Base-by-base conservation (phyloP, 257 asterid genomes). In the Solanum clarkiae region DNA sequence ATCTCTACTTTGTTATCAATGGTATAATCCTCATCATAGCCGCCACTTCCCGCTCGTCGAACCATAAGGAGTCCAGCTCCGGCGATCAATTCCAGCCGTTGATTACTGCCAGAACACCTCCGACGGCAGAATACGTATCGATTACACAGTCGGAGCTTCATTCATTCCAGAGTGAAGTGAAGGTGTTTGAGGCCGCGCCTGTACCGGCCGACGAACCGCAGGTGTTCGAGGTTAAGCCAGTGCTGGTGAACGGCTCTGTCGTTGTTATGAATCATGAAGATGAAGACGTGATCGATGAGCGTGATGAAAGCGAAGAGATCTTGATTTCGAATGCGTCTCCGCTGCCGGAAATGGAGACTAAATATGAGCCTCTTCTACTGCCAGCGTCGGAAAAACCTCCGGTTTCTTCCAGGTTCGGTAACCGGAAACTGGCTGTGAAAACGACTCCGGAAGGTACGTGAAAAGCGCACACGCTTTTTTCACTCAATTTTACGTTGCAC, bases 11-110 rank as follows among this genome's bases (percentile, higher is more conserved):
- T 51, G 82, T 94, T 88, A 85, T 93, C 88, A 93, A 95, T 87
- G 93, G 90, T 17, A 95, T 95, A 86, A 93, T 95, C 88, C 85
- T 95, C 82, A 87, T 92, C 42, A 91, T 95, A 83, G 96, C 82
- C 84, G 94, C 91, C 11, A 40, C 96, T 32, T 91, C 99, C 36
- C 93, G 93, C 80, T 91, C 91, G 88, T 22, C 71, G 3, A 63
- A 75, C 12, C 8, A 49, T 40, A 5, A 81, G 87, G 87, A 82
- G 84, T 82, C 87, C 85, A 20, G 63, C 90, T 42, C 53, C 87
- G 56, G 77, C 85, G 42, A 65, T n/a, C 85, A 56, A 51, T 68
- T 70, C 2, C 89, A 86, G 86, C 83, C 75, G 70, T 40, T 89
- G 84, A 54, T 87, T 82, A 84, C 94, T 3, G 89, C 85, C 42